Conservation (phyloP, 192 early-diverging fungal genomes). For the Coemansia sp. region DNA sequence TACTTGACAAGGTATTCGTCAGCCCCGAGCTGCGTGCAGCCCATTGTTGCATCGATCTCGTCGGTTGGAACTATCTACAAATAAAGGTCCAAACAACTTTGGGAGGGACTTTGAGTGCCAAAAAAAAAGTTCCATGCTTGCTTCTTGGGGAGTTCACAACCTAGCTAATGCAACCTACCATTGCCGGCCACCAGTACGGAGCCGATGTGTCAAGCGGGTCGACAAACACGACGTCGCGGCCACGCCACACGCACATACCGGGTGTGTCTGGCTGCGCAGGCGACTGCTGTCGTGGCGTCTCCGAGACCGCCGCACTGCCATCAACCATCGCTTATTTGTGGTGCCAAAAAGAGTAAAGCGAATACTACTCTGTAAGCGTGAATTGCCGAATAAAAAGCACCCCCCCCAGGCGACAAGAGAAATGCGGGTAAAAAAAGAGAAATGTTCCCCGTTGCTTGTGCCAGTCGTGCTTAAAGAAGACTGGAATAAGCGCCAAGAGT, state of each 20-base stretch:
- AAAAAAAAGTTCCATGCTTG: not conserved
- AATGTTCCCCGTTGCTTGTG: no score
- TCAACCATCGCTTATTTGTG: conserved; percentile 2
- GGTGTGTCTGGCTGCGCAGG: not conserved
- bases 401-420: no score
- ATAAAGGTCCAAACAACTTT: no score
- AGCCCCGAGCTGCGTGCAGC: conserved; percentile 23
- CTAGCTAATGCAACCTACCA: conserved; percentile 27
- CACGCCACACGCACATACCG: conserved; percentile 24
- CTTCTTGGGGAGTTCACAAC: not conserved
- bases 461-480: no score
- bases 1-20: conserved; percentile 53
- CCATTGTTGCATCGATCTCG: conserved; percentile 51
- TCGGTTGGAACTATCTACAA: conserved; percentile 51
- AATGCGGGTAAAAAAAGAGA: no score
- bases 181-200: conserved; percentile 65
- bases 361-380: no score
- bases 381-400: no score
- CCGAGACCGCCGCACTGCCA: not conserved
- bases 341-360: conserved; percentile 1
- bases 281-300: conserved; percentile 8
- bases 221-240: conserved; percentile 59
- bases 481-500: no score
- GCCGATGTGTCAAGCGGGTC: conserved; percentile 58
- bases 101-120: no score